Evolutionary conservation across 306 rosid genomes (phyloP), one percentile per base, ranked within the genome.

Genomic region (Mucuna pruriens): DNA sequence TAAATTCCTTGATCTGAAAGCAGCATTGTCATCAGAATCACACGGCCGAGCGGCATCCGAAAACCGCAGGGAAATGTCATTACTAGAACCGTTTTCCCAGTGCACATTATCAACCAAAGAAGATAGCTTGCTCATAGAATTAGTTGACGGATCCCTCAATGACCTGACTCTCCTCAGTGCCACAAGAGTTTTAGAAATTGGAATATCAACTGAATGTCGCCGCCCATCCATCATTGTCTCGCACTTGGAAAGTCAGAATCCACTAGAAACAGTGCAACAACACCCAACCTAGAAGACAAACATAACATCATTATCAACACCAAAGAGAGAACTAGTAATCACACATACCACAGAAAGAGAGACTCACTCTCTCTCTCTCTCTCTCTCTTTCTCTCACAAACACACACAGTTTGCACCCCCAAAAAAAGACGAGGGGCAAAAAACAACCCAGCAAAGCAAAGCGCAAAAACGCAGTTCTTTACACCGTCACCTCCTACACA

Each of bases 91-190:
- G 15, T 83, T 89, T 36, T 94, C 97, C 98, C 98, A 94, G n/a
- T 90, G 90, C n/a, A 79, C 84, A 84, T 88, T 84, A 26, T 92
- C 98, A 71, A 87, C 72, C 60, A 83, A 80, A 34, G 88, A 61
- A 60, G 90, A 84, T 78, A 83, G 92, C 68, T 90, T 94, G 86
- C 79, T 83, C 87, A 86, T 89, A 33, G 94, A 84, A 80, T 85
- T 87, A 34, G 98, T 94, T 1, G 97, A 86, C 0, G 98, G 98
- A 88, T 94, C 98, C 84, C 95, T 92, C 81, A 94, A 71, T 71
- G 98, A 94, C 91, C 92, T 87, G 42, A 94, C 97, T 66, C 97
- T 92, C 94, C 95, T 83, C 85, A 94, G 75, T 42, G 94, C 94
- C 15, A 86, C 89, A 6, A 94, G 92, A 75, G 98, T 77, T 49